phyloP scores from a whole-genome alignment of 768 basidiomycete genomes.

The Suillus paluster region DNA sequence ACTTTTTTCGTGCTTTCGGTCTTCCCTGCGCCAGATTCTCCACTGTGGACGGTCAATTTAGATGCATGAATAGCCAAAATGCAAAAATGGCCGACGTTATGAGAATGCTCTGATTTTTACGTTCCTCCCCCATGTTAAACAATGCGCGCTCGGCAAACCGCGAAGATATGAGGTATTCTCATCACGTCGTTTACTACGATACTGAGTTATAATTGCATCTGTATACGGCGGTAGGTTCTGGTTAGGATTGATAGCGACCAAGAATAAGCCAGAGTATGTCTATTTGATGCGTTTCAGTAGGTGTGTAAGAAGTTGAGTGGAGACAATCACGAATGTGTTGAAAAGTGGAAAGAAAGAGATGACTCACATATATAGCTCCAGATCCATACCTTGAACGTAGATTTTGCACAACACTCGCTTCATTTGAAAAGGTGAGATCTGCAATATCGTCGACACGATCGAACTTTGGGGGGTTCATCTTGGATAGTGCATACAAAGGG shows the following conservation, averaged over 20 bases:
- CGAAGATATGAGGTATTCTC: slow-evolving; percentile 97
- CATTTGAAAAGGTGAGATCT: slow-evolving; percentile 97
- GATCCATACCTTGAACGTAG: slow-evolving; percentile 88
- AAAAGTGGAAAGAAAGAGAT: slow-evolving; percentile 4
- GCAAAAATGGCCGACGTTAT: slow-evolving; percentile 76
- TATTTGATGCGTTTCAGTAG: slow-evolving; percentile 38
- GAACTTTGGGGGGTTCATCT: slow-evolving; percentile 99
- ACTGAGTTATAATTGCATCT: slow-evolving; percentile 85
- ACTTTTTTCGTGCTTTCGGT: slow-evolving; percentile 99
- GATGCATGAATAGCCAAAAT: slow-evolving; percentile 13
- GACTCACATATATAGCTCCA: slow-evolving; percentile 88
- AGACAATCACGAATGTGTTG: slow-evolving; percentile 12
- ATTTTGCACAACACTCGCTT: slow-evolving; percentile 99
- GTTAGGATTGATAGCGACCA: slow-evolving; percentile 99
- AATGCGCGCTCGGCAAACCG: slow-evolving; percentile 97
- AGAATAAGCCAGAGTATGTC: slow-evolving; percentile 96
- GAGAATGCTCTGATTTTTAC: slow-evolving; percentile 96
- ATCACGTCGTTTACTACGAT: slow-evolving; percentile 84
- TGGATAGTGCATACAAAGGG: slow-evolving; percentile 81
- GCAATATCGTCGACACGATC: slow-evolving; percentile 98
- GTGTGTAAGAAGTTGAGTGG: slow-evolving; percentile 10
- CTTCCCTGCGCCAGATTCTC: slow-evolving; percentile 98
- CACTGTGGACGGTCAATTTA: slow-evolving; percentile 52
- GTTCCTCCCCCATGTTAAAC: slow-evolving; percentile 97
- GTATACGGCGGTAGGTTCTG: slow-evolving; percentile 90